Evolutionary conservation across 768 basidiomycete genomes (phyloP), one percentile per base, ranked within the genome.

Genomic region (Podaxis sp.): DNA sequence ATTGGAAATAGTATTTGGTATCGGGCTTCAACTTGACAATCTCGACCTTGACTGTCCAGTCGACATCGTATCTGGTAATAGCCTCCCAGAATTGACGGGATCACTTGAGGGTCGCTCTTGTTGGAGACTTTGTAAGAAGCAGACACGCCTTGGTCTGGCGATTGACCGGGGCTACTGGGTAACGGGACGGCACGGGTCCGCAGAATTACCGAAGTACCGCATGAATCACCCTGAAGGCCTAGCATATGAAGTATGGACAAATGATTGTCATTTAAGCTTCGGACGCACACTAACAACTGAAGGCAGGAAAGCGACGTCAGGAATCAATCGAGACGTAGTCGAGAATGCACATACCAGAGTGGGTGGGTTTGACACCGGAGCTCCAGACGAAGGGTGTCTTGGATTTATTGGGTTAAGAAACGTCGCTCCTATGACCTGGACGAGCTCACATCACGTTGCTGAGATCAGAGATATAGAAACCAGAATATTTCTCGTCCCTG

Each of bases 1-100:
- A 86, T 49, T 79, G 76, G 71, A 79, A 87, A 69, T 79, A 84
- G 67, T 86, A 87, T 56, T 77, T 76, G 0, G 80, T 83, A 65
- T 85, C 84, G 0, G 85, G 75, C 49, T 74, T 66, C 55, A 87
- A 70, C 3, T 76, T 76, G 1, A 73, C 77, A 2, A 84, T 84
- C 65, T 87, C 85, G 17, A 87, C 81, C 70, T 87, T 86, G 65
- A 85, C 76, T 0, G 85, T 85, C 70, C 77, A 85, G 67, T 85
- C 84, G 44, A 87, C 83, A 59, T 86, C 86, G 60, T 82, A 80
- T 58, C 75, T 79, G 0, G 84, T 84, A 70, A 84, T 84, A 1
- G 81, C 84, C 59, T 83, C 73, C 80, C 83, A 15, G 77, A 74
- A 64, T 81, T 74, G 49, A 81, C 66, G 0, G 76, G 69, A 15